Conservation (phyloP, 352 stramenopile species). For the Thalassiosira sp. region DNA sequence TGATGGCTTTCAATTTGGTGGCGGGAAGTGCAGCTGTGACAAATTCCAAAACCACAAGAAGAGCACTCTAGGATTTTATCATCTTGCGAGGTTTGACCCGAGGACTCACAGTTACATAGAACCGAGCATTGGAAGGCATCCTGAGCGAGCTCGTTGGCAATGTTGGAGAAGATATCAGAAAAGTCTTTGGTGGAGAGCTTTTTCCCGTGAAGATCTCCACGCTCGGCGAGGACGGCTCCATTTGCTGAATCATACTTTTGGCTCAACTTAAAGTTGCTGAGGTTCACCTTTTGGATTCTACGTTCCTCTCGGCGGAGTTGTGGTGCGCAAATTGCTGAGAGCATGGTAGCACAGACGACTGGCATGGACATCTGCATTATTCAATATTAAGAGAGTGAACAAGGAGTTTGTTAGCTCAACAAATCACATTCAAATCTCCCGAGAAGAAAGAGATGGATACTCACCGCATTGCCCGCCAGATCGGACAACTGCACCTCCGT, state of each 20-base stretch:
- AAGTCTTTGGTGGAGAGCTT: conserved; percentile 37
- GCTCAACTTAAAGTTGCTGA: conserved; percentile 45
- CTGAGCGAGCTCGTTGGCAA: conserved; percentile 34
- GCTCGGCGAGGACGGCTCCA: conserved; percentile 50
- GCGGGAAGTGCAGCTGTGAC: conserved; percentile 33
- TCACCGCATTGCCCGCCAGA: conserved; percentile 79
- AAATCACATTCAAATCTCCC: background rate
- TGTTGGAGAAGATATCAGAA: conserved; percentile 39
- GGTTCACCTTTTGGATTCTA: conserved; percentile 32
- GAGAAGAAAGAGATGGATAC: conserved; percentile 20
- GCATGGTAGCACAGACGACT: conserved; percentile 74
- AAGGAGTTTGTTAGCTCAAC: conserved; percentile 1
- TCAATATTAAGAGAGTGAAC: conserved; percentile 20
- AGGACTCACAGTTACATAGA: conserved; percentile 66
- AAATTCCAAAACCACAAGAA: conserved; percentile 55
- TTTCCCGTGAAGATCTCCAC: conserved; percentile 46
- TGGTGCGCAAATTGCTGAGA: conserved; percentile 56
- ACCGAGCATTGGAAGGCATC: conserved; percentile 57
- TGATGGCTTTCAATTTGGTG: conserved; percentile 56
- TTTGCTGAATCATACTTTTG: conserved; percentile 58
- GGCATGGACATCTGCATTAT: conserved; percentile 67
- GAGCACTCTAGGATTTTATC: conserved; percentile 55
- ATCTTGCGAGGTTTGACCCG: conserved; percentile 39
- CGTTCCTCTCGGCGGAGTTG: conserved; percentile 40
- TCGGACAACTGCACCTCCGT: conserved; percentile 79